Evolutionary conservation across 192 early-diverging fungal genomes (phyloP).

Genomic region (Coemansia sp.): DNA sequence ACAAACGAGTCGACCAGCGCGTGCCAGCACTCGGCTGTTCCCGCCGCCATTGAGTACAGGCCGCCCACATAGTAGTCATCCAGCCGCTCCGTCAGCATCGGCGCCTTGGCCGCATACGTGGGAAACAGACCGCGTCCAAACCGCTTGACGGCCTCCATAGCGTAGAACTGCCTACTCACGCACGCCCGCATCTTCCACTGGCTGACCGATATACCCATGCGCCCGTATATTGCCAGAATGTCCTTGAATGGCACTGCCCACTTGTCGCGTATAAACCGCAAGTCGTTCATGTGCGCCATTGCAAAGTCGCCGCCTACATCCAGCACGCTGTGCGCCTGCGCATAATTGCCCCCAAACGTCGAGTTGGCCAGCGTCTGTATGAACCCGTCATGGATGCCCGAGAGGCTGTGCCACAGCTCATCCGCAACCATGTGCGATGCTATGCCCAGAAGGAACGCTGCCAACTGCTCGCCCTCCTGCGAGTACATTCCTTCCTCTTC

Average conservation of each 20-base stretch:
- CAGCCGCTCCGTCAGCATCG: conserved; percentile 74
- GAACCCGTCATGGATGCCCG: conserved; percentile 44
- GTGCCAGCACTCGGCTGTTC: conserved; percentile 42
- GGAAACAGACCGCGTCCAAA: conserved; percentile 46
- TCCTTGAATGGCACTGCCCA: conserved; percentile 50
- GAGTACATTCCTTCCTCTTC: conserved; percentile 9
- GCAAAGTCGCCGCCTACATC: conserved; percentile 57
- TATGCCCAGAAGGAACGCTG: conserved; percentile 49
- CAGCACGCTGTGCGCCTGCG: conserved; percentile 43
- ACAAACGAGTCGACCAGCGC: conserved; percentile 37
- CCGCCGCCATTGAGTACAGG: conserved; percentile 37
- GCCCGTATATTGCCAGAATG: conserved; percentile 37
- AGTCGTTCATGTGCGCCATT: conserved; percentile 47
- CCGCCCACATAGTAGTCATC: conserved; percentile 76
- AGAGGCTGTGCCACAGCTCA: conserved; percentile 55
- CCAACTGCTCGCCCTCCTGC: conserved; percentile 30
- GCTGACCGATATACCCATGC: conserved; percentile 28
- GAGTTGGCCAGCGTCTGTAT: conserved; percentile 47
- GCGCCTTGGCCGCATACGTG: conserved; percentile 57
- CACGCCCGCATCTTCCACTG: conserved; percentile 38
- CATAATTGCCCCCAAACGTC: conserved; percentile 42
- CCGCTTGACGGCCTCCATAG: conserved; percentile 55
- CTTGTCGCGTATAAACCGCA: conserved; percentile 32
- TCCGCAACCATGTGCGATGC: conserved; percentile 54
- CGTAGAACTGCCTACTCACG: conserved; percentile 45